These are phyloP conservation scores for Hydnomerulius pinastri DNA, from an alignment of 768 basidiomycete genomes.

Conservation along the genomic window DNA sequence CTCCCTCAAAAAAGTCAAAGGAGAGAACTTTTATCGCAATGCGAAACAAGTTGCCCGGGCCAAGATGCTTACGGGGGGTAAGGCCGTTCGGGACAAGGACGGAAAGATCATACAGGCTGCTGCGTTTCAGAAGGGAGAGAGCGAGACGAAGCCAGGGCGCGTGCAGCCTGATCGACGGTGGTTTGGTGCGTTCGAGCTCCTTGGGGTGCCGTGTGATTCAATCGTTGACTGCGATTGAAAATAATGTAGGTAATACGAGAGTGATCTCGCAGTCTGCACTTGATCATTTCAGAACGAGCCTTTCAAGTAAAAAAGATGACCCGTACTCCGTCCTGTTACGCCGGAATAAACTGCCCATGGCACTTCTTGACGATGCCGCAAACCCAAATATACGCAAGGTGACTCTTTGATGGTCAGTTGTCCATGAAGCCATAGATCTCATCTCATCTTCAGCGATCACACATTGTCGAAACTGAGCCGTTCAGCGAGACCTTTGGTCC, in stretches of 20 bases:
- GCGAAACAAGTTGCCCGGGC: conserved; percentile 82
- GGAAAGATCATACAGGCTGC: conserved; percentile 94
- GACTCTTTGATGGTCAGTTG: conserved; percentile 8
- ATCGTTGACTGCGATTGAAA: conserved; percentile 9
- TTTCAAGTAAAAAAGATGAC: conserved; percentile 83
- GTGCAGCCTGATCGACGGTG: conserved; percentile 95
- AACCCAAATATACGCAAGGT: conserved; percentile 83
- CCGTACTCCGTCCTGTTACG: conserved; percentile 94
- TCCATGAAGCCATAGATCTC: not conserved
- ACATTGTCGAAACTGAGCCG: conserved; percentile 95
- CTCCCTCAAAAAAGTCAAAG: conserved; percentile 73
- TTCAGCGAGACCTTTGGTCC: conserved; percentile 95
- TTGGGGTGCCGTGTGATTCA: not conserved
- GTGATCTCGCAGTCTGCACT: conserved; percentile 96
- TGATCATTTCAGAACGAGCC: conserved; percentile 93
- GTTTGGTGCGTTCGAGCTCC: conserved; percentile 71
- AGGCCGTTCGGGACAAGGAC: conserved; percentile 85
- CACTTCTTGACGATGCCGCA: conserved; percentile 85
- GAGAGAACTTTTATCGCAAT: conserved; percentile 98
- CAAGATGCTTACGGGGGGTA: conserved; percentile 93
- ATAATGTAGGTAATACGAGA: conserved; percentile 83
- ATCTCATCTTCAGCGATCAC: conserved; percentile 61
- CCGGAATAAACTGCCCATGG: conserved; percentile 97
- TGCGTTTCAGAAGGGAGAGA: conserved; percentile 94
- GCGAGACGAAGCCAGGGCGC: conserved; percentile 84